Evolutionary conservation across 106 monocot genomes (phyloP), one percentile per base, ranked within the genome.

Genomic region (Hemerocallis citrina): DNA sequence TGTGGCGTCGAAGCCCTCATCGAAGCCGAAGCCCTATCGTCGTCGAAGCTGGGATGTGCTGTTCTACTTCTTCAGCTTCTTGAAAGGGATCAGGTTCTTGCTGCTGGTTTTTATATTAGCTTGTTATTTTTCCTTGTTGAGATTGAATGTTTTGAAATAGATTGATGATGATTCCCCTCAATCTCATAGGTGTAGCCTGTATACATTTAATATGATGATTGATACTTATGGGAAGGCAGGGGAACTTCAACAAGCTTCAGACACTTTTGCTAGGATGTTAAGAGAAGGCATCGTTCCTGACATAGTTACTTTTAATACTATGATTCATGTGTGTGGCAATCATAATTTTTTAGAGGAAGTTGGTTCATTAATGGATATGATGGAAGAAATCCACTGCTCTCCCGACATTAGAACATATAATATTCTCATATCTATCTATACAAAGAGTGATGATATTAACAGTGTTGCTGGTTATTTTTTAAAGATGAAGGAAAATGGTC

Each of bases 181-280:
- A 56, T 34, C 28, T 4, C 75, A 43, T 21, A 67, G 39, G 27
- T 22, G 60, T 54, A 73, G 81, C 48, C 68, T 81, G 16, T 79
- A 89, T 43, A 86, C 83, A 0, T 89, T 78, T 43, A 95, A 95
- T 55, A 80, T 81, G 7, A 42, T 95, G 62, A 83, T 95, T 19
- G 89, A 90, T 74, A 82, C 77, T 39, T 86, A 86, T 55, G 95
- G 85, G 14, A 95, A 95, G 73, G 75, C 90, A n/a, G 95, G 95
- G 11, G 75, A 70, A 37, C 70, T 95, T 40, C 59, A 79, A 22
- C 74, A 90, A 44, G 95, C 86, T 51, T 83, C 76, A 20, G 67
- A 81, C 17, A 64, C 66, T 33, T 90, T 95, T 69, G 65, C 62
- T 61, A 73, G 80, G 36, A 95, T 95, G 95, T 41, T 95, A 54